Conservation (phyloP, 2,329 filamentous ascomycete genomes). For the Fusarium torreyae region DNA sequence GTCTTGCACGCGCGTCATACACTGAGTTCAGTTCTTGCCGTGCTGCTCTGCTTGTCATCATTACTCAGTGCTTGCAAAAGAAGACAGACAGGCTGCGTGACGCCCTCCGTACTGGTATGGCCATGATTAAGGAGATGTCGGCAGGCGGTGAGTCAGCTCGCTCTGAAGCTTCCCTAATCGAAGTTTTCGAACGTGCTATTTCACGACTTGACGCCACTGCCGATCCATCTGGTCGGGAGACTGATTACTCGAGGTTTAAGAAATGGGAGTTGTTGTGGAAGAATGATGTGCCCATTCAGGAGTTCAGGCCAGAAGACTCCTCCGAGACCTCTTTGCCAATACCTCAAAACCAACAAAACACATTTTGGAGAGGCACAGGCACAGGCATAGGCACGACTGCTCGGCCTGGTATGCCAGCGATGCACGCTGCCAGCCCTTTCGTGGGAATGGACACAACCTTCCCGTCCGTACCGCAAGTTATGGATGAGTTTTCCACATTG, state of each 20-base stretch:
- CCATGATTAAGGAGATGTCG: constrained; percentile 68
- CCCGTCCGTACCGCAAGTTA: constrained; percentile 57
- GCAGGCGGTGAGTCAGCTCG: constrained; percentile 66
- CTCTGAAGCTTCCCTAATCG: constrained; percentile 68
- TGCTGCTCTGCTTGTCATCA: constrained; percentile 65
- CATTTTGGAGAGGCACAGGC: constrained; percentile 43
- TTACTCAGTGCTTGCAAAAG: constrained; percentile 57
- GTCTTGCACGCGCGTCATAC: constrained; percentile 68
- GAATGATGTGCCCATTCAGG: constrained; percentile 54
- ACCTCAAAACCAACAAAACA: constrained; percentile 42
- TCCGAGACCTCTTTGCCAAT: constrained; percentile 44
- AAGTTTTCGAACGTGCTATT: constrained; percentile 66
- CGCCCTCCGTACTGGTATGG: constrained; percentile 64
- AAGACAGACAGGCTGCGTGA: constrained; percentile 60
- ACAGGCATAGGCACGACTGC: constrained; percentile 37
- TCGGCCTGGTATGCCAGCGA: constrained; percentile 46
- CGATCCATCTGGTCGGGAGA: constrained; percentile 58
- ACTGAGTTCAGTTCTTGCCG: constrained; percentile 71
- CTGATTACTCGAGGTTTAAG: constrained; percentile 66
- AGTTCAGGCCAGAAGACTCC: constrained; percentile 47
- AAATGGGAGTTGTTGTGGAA: constrained; percentile 67
- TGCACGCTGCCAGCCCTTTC: constrained; percentile 54
- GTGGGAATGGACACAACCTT: constrained; percentile 57
- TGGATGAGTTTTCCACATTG: constrained; percentile 57
- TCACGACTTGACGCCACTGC: constrained; percentile 62